Percentiles rank a stretch among this genome's conserved stretches.
phyloP scores from a whole-genome alignment of 768 basidiomycete species.

The Leccinum longicurvipes region DNA sequence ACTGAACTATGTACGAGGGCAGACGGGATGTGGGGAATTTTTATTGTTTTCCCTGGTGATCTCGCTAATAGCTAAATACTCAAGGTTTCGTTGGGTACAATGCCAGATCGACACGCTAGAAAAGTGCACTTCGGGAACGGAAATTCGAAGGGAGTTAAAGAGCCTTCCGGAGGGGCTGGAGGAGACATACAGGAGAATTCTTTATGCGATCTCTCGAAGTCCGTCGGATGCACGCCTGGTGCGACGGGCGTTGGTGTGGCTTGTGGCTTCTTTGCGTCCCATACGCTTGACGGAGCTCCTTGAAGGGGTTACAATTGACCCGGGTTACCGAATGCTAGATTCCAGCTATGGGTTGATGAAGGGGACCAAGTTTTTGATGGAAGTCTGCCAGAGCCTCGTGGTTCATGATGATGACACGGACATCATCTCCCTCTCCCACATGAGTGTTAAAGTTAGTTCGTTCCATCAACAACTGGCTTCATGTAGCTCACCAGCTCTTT shows the following conservation, averaged over 20 bases:
- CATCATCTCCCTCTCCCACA: slow-evolving; percentile 9
- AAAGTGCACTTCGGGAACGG: no score
- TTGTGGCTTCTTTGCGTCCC: no score
- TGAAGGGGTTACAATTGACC: no score
- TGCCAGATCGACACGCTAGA: slow-evolving; percentile 14
- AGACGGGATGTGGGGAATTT: slow-evolving; percentile 19
- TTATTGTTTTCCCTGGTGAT: background rate
- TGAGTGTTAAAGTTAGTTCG: slow-evolving; percentile 15
- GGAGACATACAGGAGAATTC: no score
- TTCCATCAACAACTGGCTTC: no score
- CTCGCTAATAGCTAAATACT: background rate
- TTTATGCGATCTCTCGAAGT: no score
- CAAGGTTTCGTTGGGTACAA: slow-evolving; percentile 18
- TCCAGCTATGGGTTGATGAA: background rate
- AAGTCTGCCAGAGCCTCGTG: slow-evolving; percentile 6
- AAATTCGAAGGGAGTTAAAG: no score
- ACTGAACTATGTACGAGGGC: slow-evolving; percentile 4
- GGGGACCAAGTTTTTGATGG: background rate
- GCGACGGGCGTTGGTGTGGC: no score
- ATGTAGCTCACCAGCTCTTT: background rate
- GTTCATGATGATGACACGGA: slow-evolving; percentile 10
- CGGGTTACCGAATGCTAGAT: background rate
- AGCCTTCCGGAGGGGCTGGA: no score
- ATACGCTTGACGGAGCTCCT: no score
- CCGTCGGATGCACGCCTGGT: no score